These are phyloP conservation scores for Saccharomyces hybrid DNA, from an alignment of 1,139 yeast genomes.

Conservation along the genomic window DNA sequence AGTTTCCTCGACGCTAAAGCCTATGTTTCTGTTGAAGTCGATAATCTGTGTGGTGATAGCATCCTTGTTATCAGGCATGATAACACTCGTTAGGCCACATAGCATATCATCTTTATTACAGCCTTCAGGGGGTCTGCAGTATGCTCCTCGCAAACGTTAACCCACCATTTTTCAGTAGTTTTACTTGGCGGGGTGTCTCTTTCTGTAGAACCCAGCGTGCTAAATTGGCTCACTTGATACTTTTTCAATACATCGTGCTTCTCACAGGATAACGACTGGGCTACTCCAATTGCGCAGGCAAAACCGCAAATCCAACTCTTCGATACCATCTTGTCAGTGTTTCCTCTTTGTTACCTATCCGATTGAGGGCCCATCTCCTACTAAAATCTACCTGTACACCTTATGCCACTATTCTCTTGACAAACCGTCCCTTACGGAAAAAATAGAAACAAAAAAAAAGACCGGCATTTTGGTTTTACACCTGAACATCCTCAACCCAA, in stretches of 20 bases:
- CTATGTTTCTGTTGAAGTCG: constrained; percentile 16
- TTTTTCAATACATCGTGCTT: constrained; percentile 20
- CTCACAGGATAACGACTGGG: constrained; percentile 17
- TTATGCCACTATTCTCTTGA: background rate
- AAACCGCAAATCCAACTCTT: background rate
- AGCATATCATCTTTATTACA: constrained; percentile 67
- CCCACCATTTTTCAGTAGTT: constrained; percentile 55
- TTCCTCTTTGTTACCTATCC: background rate
- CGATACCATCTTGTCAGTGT: background rate
- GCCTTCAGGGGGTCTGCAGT: constrained; percentile 30
- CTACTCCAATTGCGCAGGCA: background rate
- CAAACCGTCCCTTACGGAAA: background rate
- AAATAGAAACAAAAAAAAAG: background rate
- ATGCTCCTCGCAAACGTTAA: constrained; percentile 59
- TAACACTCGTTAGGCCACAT: constrained; percentile 55
- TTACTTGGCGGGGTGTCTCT: constrained; percentile 72
- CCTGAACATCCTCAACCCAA: background rate
- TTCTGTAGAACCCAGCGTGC: constrained; percentile 22
- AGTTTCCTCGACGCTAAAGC: constrained; percentile 13
- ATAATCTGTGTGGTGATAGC: constrained; percentile 23
- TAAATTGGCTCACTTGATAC: constrained; percentile 16
- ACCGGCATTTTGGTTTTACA: background rate
- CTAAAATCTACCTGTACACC: background rate
- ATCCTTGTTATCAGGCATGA: constrained; percentile 38
- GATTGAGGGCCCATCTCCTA: background rate